A percentile compares a stretch with the other conserved stretches of the same genome.
phyloP scores from a whole-genome alignment of 371 early-diverging fungal genomes.

The Funneliformis caledonium region DNA sequence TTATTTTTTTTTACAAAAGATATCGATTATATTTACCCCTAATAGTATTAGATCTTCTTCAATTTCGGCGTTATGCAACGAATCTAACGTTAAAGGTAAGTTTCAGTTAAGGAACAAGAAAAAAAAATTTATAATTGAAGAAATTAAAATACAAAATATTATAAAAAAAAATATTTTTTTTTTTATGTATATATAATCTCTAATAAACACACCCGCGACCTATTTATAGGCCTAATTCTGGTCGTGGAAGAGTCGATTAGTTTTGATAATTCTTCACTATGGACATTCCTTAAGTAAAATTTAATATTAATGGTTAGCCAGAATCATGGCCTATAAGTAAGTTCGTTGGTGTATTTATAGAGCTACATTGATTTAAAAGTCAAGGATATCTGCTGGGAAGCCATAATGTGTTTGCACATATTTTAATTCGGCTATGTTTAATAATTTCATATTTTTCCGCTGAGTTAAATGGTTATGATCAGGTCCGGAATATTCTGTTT shows the following conservation, averaged over 20 bases:
- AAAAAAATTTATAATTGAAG: no score
- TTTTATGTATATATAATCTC: not conserved
- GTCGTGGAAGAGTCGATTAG: not conserved
- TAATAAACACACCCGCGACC: not conserved
- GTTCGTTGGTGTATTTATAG: not conserved
- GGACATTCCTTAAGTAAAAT: no score
- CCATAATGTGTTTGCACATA: slow-evolving; percentile 26
- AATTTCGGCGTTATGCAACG: not conserved
- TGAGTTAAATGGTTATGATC: slow-evolving; percentile 16
- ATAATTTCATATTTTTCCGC: not conserved
- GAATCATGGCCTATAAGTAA: not conserved
- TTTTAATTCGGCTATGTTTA: slow-evolving; percentile 14
- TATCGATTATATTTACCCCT: slow-evolving; percentile 29
- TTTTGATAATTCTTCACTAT: not conserved
- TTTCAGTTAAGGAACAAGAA: slow-evolving; percentile 26
- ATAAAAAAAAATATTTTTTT: not conserved
- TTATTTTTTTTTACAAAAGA: not conserved
- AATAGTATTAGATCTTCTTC: slow-evolving; percentile 29
- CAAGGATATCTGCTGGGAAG: slow-evolving; percentile 40
- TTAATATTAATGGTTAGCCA: not conserved
- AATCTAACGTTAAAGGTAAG: slow-evolving; percentile 32
- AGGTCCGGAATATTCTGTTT: slow-evolving; percentile 14
- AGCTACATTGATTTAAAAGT: not conserved
- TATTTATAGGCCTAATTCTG: not conserved
- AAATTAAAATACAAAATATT: not conserved